Evolutionary conservation across 805 yeast genomes (phyloP), one percentile per base, ranked within the genome.

Genomic region (Monosporozyma yasuniensis): DNA sequence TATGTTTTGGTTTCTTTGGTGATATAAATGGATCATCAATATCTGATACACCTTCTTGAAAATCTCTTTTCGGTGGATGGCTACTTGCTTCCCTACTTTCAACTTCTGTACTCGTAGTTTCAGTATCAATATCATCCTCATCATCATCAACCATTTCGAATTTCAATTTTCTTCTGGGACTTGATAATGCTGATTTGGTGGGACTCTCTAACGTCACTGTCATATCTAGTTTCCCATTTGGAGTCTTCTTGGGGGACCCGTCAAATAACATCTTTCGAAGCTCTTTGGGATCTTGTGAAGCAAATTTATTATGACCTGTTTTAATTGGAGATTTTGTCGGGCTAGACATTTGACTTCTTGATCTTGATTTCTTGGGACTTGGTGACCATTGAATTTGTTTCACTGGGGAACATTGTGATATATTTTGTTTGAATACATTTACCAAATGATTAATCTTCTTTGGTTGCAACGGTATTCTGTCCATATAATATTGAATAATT

Each of bases 381-480:
- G 65, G 65, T 6, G 66, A 56, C 64, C 67, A 63, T 35, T 54
- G 55, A 25, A 61, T 47, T 37, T 58, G 52, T 44, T 62, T 63
- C 5, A 61, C 60, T 3, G 66, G 66, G 3, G 69, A 64, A 5
- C 65, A 63, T 50, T 65, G 61, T 41, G 69, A 57, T 21, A 75
- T 64, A 27, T 68, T 66, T 34, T 63, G 72, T 38, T 75, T 67
- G 49, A 82, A 78, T 22, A 76, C 75, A 10, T 60, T 67, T 8
- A 82, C 57, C 6, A 79, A 58, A 34, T 72, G 68, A 2, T 65
- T 59, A 0, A 77, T 67, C 12, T 69, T 60, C 47, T 65, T 63
- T 1, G 71, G 70, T 12, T 81, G 85, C 2, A 82, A 64, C 0
- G 93, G 91, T 1, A 84, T 75, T 53, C 72, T 74, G 44, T 72